phyloP scores from a whole-genome alignment of 2,329 filamentous ascomycete species.

The Ceratocystis colombiana region DNA sequence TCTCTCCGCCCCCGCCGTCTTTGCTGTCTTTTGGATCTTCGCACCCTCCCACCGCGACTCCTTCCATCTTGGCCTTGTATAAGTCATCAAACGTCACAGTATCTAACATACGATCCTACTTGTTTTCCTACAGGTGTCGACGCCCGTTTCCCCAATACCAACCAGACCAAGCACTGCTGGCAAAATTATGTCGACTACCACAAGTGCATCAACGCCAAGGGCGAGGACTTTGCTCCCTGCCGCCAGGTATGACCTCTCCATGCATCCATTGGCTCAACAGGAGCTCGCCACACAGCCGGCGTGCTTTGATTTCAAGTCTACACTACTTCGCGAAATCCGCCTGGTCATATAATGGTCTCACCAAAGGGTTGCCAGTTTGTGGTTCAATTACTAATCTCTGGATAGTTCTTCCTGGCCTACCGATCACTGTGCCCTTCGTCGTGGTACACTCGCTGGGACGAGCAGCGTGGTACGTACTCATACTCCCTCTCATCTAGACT shows the following conservation, averaged over 20 bases:
- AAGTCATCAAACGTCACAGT: neutral
- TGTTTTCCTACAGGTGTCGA: slow-evolving; percentile 63
- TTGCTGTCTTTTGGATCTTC: neutral
- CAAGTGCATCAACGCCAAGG: slow-evolving; percentile 98
- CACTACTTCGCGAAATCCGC: neutral
- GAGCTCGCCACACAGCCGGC: neutral
- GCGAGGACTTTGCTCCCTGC: slow-evolving; percentile 96
- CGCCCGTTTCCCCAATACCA: slow-evolving; percentile 96
- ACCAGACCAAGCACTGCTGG: slow-evolving; percentile 99
- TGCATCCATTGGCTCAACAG: neutral
- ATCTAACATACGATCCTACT: slow-evolving; percentile 20
- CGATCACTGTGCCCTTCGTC: slow-evolving; percentile 91
- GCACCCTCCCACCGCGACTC: neutral
- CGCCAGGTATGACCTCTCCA: slow-evolving; percentile 58
- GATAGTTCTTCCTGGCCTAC: slow-evolving; percentile 93
- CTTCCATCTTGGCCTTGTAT: neutral
- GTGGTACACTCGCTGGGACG: slow-evolving; percentile 93
- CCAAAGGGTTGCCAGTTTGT: neutral
- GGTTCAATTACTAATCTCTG: neutral
- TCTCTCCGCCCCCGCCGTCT: neutral
- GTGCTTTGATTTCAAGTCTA: neutral
- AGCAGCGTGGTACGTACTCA: slow-evolving; percentile 70
- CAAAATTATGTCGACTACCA: slow-evolving; percentile 99
- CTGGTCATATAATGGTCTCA: neutral
- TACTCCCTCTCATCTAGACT: neutral